Conservation (phyloP, 441 rosid species). For the Pelargonium myrrhifolium region DNA sequence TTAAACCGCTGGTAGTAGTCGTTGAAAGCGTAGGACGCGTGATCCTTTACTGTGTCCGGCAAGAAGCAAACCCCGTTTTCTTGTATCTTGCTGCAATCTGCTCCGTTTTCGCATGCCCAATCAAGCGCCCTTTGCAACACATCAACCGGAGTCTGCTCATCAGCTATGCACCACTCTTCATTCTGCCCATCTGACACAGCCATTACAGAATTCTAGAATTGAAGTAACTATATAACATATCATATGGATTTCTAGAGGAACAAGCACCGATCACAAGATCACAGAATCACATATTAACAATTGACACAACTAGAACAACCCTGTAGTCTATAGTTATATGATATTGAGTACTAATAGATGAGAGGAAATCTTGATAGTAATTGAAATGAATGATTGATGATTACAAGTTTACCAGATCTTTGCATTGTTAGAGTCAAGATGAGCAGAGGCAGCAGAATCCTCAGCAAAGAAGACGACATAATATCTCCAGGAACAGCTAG, state of each 20-base stretch:
- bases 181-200: constrained; percentile 34
- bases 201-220: too few species aligned
- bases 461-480: constrained; percentile 22
- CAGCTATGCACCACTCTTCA: constrained; percentile 72
- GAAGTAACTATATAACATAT: too few species aligned
- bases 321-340: too few species aligned
- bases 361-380: too few species aligned
- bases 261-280: too few species aligned
- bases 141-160: constrained; percentile 58
- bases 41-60: constrained; percentile 51
- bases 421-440: constrained; percentile 15
- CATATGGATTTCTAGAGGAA: too few species aligned
- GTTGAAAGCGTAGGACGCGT: constrained; percentile 63
- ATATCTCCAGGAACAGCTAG: neutral
- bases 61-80: constrained; percentile 45
- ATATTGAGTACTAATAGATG: too few species aligned
- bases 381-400: neutral
- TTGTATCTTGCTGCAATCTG: constrained; percentile 51
- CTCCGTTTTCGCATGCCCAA: constrained; percentile 55
- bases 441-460: constrained; percentile 19
- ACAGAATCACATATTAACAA: too few species aligned
- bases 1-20: constrained; percentile 58
- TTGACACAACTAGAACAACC: too few species aligned
- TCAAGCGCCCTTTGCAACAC: constrained; percentile 52
- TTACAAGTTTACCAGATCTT: constrained; percentile 27